Evolutionary conservation across 345 rosid species (phyloP), one percentile per base, ranked within the genome.

Genomic region (Firmiana major): DNA sequence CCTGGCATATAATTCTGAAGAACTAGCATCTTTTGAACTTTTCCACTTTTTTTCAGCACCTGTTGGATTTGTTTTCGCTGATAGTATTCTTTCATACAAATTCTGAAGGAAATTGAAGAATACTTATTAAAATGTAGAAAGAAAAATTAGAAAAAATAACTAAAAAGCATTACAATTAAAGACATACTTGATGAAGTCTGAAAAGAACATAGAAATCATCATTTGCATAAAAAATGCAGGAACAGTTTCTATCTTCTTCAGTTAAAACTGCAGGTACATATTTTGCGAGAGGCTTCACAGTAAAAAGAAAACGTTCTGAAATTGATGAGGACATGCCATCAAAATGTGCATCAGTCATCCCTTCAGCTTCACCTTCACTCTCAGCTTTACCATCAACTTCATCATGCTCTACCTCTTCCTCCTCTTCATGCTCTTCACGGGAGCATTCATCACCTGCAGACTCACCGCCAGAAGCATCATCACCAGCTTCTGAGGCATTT

Each of bases 321-420:
- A 80, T 58, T 65, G 92, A 90, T 82, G 84, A 75, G 49, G 78
- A 67, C 65, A 55, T 80, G 75, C 79, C 81, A 79, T 90, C 94
- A 31, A 51, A 5, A 51, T 86, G 91, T 0, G 85, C 84, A 80
- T 92, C 93, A 67, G 87, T 79, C 72, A 75, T 76, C 63, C 90
- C 98, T 73, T 93, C 95, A 31, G 93, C 96, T 85, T 96, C 98
- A 74, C 92, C 97, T 86, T 96, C 98, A 83, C 95, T 93, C 85
- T 93, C 99, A 79, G 88, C 94, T 85, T 91, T 96, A 64, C 88
- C 93, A 84, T 93, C 95, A 79, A 84, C 83, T 79, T 94, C 94
- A 81, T 90, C 97, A 76, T 51, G 90, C 19, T 89, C 97, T 26
- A 71, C 90, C 73, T 93, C 97, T 83, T 93, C 99, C 85, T 87